Evolutionary conservation across 2,329 filamentous ascomycete species (phyloP).

Genomic region (Penicillium freii): DNA sequence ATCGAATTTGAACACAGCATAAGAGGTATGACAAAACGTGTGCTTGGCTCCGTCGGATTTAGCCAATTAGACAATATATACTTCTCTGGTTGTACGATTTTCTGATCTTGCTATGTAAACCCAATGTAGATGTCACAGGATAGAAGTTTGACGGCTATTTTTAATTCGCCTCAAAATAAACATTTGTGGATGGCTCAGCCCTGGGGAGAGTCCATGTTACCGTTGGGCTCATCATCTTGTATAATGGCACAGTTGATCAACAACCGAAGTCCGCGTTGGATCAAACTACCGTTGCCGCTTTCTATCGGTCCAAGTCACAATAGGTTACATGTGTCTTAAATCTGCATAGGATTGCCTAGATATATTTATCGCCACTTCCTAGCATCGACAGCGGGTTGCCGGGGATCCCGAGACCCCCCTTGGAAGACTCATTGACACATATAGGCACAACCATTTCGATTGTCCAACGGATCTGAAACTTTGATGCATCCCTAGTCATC

Average conservation of each 20-base stretch:
- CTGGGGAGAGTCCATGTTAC: background rate
- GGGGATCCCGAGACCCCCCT: background rate
- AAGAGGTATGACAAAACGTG: background rate
- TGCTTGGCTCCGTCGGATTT: too few species aligned
- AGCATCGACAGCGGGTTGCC: background rate
- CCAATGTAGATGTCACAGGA: background rate
- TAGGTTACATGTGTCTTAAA: background rate
- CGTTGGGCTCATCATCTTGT: background rate
- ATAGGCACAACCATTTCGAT: background rate
- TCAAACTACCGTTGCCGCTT: background rate
- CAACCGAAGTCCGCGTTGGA: too few species aligned
- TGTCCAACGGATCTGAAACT: slow-evolving; percentile 7
- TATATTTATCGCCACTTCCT: background rate
- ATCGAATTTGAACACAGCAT: background rate
- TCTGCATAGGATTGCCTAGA: background rate
- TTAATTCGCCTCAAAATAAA: background rate
- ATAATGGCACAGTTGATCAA: background rate
- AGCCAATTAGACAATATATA: background rate
- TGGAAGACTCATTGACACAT: background rate
- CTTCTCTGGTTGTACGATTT: background rate
- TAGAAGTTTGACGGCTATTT: background rate
- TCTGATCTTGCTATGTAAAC: background rate
- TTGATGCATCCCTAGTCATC: slow-evolving; percentile 23
- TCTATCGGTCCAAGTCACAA: background rate
- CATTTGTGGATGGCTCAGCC: background rate